Conservation (phyloP, 2,329 filamentous ascomycete species). For the Alternaria atra region DNA sequence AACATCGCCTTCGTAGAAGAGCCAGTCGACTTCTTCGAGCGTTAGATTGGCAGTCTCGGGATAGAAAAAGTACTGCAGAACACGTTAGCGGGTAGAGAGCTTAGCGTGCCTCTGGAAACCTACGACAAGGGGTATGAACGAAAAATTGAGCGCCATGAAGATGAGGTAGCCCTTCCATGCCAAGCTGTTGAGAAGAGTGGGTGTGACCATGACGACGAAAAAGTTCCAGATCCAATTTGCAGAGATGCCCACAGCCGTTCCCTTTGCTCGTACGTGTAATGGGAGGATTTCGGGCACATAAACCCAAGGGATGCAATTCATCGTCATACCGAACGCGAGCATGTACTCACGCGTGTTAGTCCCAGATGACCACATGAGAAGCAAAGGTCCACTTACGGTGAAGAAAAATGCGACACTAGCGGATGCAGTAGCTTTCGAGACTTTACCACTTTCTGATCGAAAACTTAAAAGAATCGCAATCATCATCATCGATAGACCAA, state of each 20-base stretch:
- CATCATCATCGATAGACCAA: conserved; percentile 43
- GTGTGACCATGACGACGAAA: conserved; percentile 63
- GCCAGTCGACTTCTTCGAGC: conserved; percentile 49
- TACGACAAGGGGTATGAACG: conserved; percentile 56
- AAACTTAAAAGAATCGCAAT: conserved; percentile 56
- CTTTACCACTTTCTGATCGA: conserved; percentile 39
- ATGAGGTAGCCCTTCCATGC: conserved; percentile 63
- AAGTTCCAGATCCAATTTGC: conserved; percentile 62
- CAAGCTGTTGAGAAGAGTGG: conserved; percentile 58
- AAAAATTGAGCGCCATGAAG: conserved; percentile 61
- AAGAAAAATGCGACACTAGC: conserved; percentile 63
- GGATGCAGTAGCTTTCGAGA: conserved; percentile 54
- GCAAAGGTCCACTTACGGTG: conserved; percentile 38
- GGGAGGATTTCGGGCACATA: conserved; percentile 62
- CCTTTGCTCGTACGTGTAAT: conserved; percentile 60
- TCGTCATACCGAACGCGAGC: conserved; percentile 36
- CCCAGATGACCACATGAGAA: neutral
- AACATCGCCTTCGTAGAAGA: conserved; percentile 44
- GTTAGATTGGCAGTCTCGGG: conserved; percentile 48
- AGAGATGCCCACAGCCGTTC: conserved; percentile 60
- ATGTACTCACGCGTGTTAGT: conserved; percentile 26
- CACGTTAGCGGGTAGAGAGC: neutral
- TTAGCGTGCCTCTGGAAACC: neutral
- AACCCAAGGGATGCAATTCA: conserved; percentile 57
- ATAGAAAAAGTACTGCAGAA: conserved; percentile 53